Evolutionary conservation across 2,329 filamentous ascomycete species (phyloP), one percentile per base, ranked within the genome.

Genomic region (Fusarium camptoceras): DNA sequence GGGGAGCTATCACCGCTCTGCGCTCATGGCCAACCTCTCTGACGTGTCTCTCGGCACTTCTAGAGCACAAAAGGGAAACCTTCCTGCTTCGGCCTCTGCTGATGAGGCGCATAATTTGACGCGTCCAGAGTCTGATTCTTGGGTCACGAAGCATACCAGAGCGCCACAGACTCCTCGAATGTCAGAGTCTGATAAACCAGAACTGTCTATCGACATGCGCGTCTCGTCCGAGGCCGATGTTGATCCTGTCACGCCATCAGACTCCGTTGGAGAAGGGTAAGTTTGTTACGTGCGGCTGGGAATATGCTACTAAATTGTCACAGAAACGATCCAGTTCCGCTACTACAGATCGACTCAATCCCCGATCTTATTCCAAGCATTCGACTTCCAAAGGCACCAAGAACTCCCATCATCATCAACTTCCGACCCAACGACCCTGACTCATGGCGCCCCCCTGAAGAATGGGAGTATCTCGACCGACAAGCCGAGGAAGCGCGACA

Each of bases 391-490:
- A 46, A 55, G 28, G 59, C 44, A 22, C 44, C 62, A 8, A 59
- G 64, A 46, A 50, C 63, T 0, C 68, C 68, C 1, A n/a, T 68
- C 3, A 76, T 72, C 4, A 63, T 71, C 30, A 65, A 74, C 9
- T 77, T 77, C 57, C 76, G 72, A 30, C 73, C 78, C 6, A 79
- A 78, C 22, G 81, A 82, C 46, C 76, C 78, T 0, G 81, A 84
- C 18, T 75, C 78, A n/a, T 85, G 84, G 83, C 83, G 79, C 41
- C 79, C 83, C 0, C 82, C 82, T 1, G 77, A 82, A 31, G 80
- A 82, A 11, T 86, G 83, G 83, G 77, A 80, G 20, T 80, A 78
- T 44, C 74, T 64, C 8, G 42, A 64, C 4, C 49, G 44, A 34
- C 47, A 63, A 41, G 25, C 41, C 4, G 31, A 44, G n/a, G 48